Base-by-base conservation (phyloP, 163 green algal species). In the Smithsoniella earleae region DNA sequence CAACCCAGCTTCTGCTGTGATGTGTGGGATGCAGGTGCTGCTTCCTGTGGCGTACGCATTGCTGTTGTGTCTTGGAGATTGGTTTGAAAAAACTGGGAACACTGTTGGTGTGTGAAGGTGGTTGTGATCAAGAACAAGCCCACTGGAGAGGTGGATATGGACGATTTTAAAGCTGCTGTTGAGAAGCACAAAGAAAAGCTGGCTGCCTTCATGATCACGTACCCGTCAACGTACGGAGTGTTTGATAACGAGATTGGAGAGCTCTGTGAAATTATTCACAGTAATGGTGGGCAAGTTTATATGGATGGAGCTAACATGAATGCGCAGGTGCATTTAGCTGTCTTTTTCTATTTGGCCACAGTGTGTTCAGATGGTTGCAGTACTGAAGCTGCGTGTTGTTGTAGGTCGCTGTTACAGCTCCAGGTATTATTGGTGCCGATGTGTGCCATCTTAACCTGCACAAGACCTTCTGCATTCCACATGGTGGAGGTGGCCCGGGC, bases 281-380 rank as follows among this genome's bases (percentile, higher is more conserved):
- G 88, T 45, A 82, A 95, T 73, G 94, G 93, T 20, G 94, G 94
- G 43, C 89, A 96, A 82, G 94, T 99, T 58, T 99, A 99, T 91
- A 99, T 99, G 94, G 94, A 99, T 81, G 94, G 94, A 2, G 94
- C 94, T 74, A 99, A 99, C 88, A 98, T 99, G 93, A 99, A 99
- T 77, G 94, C 94, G 20, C 91, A 97, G 86, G 88, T 91, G 58
- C 58, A n/a, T n/a, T n/a, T n/a, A n/a, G n/a, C n/a, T n/a, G n/a
- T n/a, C n/a, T n/a, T n/a, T n/a, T n/a, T n/a, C n/a, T n/a, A n/a
- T n/a, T n/a, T n/a, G n/a, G n/a, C n/a, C n/a, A n/a, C n/a, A n/a
- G n/a, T n/a, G n/a, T n/a, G n/a, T n/a, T n/a, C n/a, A n/a, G n/a
- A n/a, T n/a, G n/a, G n/a, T n/a, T n/a, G n/a, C n/a, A n/a, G n/a